phyloP scores from a whole-genome alignment of 2,329 filamentous ascomycete species.

The Achaetomium macrosporum region DNA sequence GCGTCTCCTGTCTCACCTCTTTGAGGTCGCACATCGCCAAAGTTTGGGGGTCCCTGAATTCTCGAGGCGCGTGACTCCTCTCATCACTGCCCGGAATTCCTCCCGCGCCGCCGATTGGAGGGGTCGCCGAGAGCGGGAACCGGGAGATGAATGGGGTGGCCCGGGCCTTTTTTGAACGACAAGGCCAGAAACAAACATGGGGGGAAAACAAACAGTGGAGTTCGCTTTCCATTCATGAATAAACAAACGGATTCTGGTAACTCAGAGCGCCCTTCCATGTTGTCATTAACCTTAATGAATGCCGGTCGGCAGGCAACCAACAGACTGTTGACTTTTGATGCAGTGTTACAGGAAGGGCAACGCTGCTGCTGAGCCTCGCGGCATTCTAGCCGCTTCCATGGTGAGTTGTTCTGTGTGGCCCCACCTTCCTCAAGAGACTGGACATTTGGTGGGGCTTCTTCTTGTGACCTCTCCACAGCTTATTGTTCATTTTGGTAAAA shows the following conservation, averaged over 20 bases:
- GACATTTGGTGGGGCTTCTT: neutral
- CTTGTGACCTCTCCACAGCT: neutral
- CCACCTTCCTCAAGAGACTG: constrained; percentile 1
- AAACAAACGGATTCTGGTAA: neutral
- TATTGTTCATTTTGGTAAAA: neutral
- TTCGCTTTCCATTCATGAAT: neutral
- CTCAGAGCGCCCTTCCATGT: neutral
- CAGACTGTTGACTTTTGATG: neutral
- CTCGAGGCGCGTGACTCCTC: constrained; percentile 6
- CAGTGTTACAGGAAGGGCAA: neutral
- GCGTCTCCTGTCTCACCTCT: neutral
- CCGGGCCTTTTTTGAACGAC: constrained; percentile 1
- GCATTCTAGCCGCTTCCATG: constrained; percentile 19
- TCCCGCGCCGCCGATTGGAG: constrained; percentile 8
- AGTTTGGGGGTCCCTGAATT: neutral
- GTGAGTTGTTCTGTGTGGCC: constrained; percentile 7
- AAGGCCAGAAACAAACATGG: neutral
- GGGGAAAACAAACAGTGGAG: neutral
- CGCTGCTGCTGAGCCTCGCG: neutral
- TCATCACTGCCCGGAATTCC: neutral
- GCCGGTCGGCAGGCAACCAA: neutral
- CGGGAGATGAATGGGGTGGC: constrained; percentile 6
- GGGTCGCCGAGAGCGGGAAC: neutral
- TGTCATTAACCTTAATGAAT: neutral
- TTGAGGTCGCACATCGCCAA: neutral